Conservation (phyloP, 768 basidiomycete species). For the Coprinellus micaceus region DNA sequence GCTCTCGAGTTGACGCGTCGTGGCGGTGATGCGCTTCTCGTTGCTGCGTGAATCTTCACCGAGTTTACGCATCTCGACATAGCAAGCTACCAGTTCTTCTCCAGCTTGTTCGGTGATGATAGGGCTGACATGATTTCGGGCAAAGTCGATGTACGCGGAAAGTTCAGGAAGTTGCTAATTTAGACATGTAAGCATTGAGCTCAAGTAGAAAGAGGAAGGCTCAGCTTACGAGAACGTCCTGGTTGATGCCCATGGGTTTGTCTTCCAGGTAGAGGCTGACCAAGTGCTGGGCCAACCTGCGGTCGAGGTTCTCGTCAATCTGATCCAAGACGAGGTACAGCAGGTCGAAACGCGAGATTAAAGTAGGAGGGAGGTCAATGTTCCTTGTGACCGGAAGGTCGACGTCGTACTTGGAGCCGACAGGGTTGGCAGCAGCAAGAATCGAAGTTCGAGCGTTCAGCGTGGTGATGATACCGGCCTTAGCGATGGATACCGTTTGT, state of each 20-base stretch:
- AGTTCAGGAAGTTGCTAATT: constrained; percentile 82
- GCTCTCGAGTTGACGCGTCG: constrained; percentile 93
- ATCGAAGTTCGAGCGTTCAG: constrained; percentile 98
- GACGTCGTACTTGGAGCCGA: constrained; percentile 92
- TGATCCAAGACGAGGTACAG: constrained; percentile 94
- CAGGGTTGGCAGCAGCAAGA: constrained; percentile 95
- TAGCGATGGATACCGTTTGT: constrained; percentile 99
- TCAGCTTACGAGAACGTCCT: constrained; percentile 71
- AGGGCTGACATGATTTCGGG: constrained; percentile 81
- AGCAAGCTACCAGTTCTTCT: constrained; percentile 78
- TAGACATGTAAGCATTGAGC: neutral
- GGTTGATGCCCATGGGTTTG: constrained; percentile 56
- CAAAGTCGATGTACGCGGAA: constrained; percentile 92
- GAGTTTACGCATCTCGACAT: constrained; percentile 91
- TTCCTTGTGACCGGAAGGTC: constrained; percentile 90
- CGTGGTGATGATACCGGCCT: constrained; percentile 98
- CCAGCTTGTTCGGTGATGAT: constrained; percentile 83
- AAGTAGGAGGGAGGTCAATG: constrained; percentile 94
- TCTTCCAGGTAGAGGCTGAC: constrained; percentile 95
- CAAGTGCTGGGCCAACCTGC: constrained; percentile 86
- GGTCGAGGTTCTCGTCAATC: constrained; percentile 84
- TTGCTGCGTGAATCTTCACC: constrained; percentile 83
- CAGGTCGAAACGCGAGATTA: constrained; percentile 97
- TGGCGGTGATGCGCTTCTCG: constrained; percentile 96
- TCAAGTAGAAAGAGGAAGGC: neutral